These are phyloP conservation scores for Neolentinus lepideus DNA, from an alignment of 1,284 basidiomycete genomes.

Conservation along the genomic window DNA sequence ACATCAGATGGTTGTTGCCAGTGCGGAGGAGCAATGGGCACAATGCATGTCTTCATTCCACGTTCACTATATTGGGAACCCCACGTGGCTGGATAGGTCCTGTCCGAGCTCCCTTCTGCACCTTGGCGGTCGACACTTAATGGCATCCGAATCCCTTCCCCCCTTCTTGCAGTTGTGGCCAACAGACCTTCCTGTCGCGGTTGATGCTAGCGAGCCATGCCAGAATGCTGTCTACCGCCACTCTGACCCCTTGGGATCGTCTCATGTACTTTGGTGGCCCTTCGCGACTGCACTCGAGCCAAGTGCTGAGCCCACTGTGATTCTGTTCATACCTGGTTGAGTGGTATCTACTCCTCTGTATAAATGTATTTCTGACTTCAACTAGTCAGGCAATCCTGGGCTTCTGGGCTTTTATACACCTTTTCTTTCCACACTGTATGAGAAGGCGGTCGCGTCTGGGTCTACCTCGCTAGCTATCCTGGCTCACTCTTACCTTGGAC, in stretches of 20 bases:
- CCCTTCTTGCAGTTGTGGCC: neutral
- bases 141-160: neutral
- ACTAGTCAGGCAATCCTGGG: conserved; percentile 49
- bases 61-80: neutral
- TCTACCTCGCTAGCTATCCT: conserved; percentile 34
- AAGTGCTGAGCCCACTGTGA: conserved; percentile 24
- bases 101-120: no score
- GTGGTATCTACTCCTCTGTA: neutral
- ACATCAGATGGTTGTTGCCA: conserved; percentile 29
- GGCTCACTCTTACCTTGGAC: conserved; percentile 46
- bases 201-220: conserved; percentile 10
- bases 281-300: conserved; percentile 14
- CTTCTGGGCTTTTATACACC: conserved; percentile 49
- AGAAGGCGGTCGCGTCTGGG: conserved; percentile 18
- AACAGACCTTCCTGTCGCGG: neutral
- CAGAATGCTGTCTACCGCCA: conserved; percentile 31
- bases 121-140: neutral
- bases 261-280: conserved; percentile 51
- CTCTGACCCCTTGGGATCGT: conserved; percentile 25
- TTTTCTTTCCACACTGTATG: conserved; percentile 42
- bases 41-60: neutral
- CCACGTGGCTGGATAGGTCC: neutral
- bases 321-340: conserved; percentile 54
- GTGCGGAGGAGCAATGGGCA: neutral
- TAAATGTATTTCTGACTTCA: neutral